phyloP scores from a whole-genome alignment of 768 basidiomycete genomes.

The Lactarius deliciosus region DNA sequence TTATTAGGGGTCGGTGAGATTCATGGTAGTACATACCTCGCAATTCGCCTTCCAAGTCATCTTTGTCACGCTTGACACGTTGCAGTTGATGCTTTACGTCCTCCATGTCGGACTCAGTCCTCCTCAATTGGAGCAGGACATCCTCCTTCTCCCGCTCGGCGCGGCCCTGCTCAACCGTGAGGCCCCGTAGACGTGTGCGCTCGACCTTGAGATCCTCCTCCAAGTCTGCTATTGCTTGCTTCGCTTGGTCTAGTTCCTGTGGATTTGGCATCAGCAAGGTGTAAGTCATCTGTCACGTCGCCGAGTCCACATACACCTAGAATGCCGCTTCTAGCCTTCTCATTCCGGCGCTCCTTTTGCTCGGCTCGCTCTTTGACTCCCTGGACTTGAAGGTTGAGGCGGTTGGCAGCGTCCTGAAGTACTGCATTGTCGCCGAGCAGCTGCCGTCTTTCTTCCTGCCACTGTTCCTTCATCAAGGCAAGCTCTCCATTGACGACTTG shows the following conservation, averaged over 20 bases:
- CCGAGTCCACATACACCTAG: slow-evolving; percentile 49
- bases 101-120: slow-evolving; percentile 78
- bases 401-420: slow-evolving; percentile 68
- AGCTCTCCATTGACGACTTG: slow-evolving; percentile 63
- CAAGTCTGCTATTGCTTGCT: slow-evolving; percentile 60
- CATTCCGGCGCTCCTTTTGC: slow-evolving; percentile 52
- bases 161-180: slow-evolving; percentile 62
- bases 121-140: slow-evolving; percentile 59
- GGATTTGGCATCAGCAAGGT: slow-evolving; percentile 14
- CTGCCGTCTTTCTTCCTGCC: slow-evolving; percentile 64
- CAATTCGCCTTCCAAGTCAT: slow-evolving; percentile 70
- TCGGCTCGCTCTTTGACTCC: slow-evolving; percentile 56
- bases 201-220: slow-evolving; percentile 72
- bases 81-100: slow-evolving; percentile 70
- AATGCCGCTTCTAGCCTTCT: slow-evolving; percentile 49
- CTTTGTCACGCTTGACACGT: slow-evolving; percentile 69
- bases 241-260: slow-evolving; percentile 73
- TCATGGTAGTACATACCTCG: slow-evolving; percentile 49
- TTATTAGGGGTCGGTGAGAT: slow-evolving; percentile 2
- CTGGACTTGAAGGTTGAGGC: slow-evolving; percentile 61
- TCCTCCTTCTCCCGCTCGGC: slow-evolving; percentile 65
- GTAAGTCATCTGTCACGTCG: background rate
- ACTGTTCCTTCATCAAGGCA: slow-evolving; percentile 60
- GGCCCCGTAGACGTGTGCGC: slow-evolving; percentile 58
- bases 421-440: slow-evolving; percentile 69